These are phyloP conservation scores for Apiospora koreana DNA, from an alignment of 2,329 filamentous ascomycete genomes.

Conservation along the genomic window DNA sequence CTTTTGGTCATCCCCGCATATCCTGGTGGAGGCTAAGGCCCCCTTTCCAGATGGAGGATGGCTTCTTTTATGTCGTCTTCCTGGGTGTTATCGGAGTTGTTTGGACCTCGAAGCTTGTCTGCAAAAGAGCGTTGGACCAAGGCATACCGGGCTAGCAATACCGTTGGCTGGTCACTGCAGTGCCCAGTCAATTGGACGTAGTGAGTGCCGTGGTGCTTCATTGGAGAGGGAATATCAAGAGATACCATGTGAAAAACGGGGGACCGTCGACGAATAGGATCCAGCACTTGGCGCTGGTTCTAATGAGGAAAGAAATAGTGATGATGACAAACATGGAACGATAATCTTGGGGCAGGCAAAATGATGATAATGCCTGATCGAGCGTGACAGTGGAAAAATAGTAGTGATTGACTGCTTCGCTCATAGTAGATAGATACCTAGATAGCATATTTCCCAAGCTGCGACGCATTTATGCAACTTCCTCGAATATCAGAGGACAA, in stretches of 20 bases:
- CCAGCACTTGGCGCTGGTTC: neutral
- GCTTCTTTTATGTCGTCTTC: neutral
- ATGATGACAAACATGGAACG: slow-evolving; percentile 3
- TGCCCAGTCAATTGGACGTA: neutral
- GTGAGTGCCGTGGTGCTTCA: neutral
- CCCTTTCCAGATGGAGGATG: neutral
- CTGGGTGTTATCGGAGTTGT: neutral
- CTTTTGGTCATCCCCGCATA: neutral
- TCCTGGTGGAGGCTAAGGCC: neutral
- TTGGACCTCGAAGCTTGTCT: neutral
- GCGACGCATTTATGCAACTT: neutral
- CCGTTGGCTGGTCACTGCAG: neutral
- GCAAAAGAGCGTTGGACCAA: neutral
- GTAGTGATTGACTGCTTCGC: neutral
- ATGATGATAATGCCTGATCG: neutral
- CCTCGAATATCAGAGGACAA: neutral
- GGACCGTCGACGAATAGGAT: neutral
- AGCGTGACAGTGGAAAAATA: neutral
- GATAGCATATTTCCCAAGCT: slow-evolving; percentile 14
- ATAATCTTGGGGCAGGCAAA: neutral
- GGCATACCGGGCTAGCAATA: neutral
- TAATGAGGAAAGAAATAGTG: neutral
- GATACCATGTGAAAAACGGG: neutral
- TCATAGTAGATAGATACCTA: slow-evolving; percentile 14
- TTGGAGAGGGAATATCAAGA: neutral